Conservation (phyloP, 345 rosid genomes). For the Syzygium aromaticum region DNA sequence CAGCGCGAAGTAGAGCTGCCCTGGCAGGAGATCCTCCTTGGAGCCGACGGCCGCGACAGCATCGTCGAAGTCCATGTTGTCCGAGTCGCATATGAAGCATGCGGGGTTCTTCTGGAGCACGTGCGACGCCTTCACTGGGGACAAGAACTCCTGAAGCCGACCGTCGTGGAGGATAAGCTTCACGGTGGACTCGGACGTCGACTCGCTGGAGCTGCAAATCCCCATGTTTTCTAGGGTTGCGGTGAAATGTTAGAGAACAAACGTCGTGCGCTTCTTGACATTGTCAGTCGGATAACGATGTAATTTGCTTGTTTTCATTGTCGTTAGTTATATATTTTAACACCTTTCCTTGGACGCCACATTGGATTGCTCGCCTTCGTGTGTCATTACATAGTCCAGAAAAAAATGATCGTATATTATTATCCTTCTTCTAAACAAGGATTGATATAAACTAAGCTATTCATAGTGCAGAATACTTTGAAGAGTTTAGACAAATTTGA, state of each 20-base stretch:
- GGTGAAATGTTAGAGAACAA: neutral
- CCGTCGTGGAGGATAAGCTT: constrained; percentile 50
- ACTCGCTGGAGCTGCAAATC: constrained; percentile 38
- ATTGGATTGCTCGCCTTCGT: neutral
- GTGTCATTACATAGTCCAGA: neutral
- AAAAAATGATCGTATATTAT: neutral
- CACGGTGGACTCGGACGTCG: constrained; percentile 27
- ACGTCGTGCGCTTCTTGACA: neutral
- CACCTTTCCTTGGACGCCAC: neutral
- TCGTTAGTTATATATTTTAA: neutral
- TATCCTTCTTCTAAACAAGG: neutral
- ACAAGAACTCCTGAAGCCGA: constrained; percentile 34
- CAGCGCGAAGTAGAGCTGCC: constrained; percentile 41
- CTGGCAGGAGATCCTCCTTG: constrained; percentile 35
- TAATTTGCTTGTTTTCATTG: neutral
- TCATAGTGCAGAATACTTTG: neutral
- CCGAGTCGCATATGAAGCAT: constrained; percentile 41
- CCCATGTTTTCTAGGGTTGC: constrained; percentile 22
- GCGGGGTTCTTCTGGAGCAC: constrained; percentile 25
- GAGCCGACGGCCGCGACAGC: constrained; percentile 21
- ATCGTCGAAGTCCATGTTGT: constrained; percentile 40
- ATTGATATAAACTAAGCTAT: neutral
- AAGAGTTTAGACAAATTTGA: neutral
- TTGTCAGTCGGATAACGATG: neutral
- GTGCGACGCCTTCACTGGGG: constrained; percentile 33